A percentile compares a stretch with the other conserved stretches of the same genome.
phyloP scores from a whole-genome alignment of 192 early-diverging fungal species.

The Umbelopsis sp. region DNA sequence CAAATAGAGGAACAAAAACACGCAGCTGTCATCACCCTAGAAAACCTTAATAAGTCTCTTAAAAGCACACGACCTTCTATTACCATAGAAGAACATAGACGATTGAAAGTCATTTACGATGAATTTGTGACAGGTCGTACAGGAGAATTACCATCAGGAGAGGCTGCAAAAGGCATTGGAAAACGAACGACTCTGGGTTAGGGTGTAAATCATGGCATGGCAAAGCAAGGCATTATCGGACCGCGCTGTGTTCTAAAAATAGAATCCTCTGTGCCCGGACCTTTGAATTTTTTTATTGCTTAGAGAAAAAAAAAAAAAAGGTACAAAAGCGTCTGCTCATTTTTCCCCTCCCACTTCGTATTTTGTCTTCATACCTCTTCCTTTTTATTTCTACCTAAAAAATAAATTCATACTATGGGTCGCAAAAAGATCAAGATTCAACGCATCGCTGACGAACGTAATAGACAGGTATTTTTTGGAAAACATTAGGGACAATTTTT shows the following conservation, averaged over 20 bases:
- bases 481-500: neutral
- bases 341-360: neutral
- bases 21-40: slow-evolving; percentile 34
- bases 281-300: slow-evolving; percentile 6
- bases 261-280: slow-evolving; percentile 15
- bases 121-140: slow-evolving; percentile 63
- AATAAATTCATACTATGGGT: slow-evolving; percentile 63
- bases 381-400: neutral
- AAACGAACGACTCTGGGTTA: slow-evolving; percentile 43
- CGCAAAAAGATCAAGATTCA: slow-evolving; percentile 95
- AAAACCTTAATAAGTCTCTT: slow-evolving; percentile 60
- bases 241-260: slow-evolving; percentile 2
- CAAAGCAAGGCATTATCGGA: neutral
- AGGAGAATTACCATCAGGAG: slow-evolving; percentile 58
- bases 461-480: slow-evolving; percentile 73
- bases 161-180: slow-evolving; percentile 43
- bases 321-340: neutral
- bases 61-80: slow-evolving; percentile 65
- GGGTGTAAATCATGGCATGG: neutral
- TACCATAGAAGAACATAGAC: slow-evolving; percentile 50
- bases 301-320: neutral
- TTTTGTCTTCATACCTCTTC: neutral
- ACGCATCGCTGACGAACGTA: slow-evolving; percentile 86
- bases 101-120: slow-evolving; percentile 59
- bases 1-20: slow-evolving; percentile 24